phyloP scores from a whole-genome alignment of 441 rosid species.

The Aquilaria agallochum region DNA sequence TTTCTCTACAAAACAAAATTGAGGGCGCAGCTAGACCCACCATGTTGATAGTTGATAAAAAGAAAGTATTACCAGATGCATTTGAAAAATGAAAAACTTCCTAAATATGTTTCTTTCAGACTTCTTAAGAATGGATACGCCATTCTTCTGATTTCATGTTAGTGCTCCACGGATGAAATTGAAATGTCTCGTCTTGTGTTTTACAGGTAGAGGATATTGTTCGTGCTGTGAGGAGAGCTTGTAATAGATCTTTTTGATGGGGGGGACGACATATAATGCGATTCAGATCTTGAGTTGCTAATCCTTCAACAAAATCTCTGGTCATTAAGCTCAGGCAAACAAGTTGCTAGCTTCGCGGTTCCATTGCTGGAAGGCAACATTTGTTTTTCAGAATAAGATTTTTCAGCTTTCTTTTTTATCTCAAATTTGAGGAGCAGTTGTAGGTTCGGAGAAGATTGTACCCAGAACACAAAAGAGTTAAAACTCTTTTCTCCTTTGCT shows the following conservation, averaged over 20 bases:
- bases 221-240: slow-evolving; percentile 82
- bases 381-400: slow-evolving; percentile 2
- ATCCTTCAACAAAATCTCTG: background rate
- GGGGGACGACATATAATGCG: slow-evolving; percentile 21
- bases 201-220: slow-evolving; percentile 71
- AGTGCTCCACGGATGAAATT: no score
- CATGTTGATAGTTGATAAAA: no score
- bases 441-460: background rate
- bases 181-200: background rate
- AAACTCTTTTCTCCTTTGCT: no score
- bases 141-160: no score
- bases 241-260: slow-evolving; percentile 46
- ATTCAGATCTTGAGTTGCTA: background rate
- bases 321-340: background rate
- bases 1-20: no score
- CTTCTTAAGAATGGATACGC: no score
- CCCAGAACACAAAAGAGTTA: no score
- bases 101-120: no score
- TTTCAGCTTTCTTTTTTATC: background rate
- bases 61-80: no score
- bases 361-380: background rate
- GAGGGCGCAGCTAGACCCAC: no score
- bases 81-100: no score
- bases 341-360: background rate
- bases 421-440: background rate